A percentile compares a stretch with the other conserved stretches of the same genome.
These are phyloP conservation scores for Phytophthora colocasiae DNA, from an alignment of 352 stramenopile species.

Conservation along the genomic window DNA sequence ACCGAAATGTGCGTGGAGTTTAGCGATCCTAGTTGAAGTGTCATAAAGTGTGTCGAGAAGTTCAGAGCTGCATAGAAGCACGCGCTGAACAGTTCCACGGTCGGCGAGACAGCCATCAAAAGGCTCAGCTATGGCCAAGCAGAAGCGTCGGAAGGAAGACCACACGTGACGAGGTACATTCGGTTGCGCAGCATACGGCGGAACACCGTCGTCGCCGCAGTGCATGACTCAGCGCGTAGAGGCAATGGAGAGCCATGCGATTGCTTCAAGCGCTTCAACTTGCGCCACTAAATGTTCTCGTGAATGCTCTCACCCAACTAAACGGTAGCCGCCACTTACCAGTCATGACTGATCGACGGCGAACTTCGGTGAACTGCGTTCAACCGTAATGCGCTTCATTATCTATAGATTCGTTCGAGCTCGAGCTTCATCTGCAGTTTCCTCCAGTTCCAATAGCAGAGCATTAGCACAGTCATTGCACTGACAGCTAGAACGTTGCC, in stretches of 20 bases:
- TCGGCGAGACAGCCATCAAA: constrained; percentile 1
- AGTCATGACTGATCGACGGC: no score
- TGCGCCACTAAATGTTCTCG: constrained; percentile 1
- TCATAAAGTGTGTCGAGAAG: neutral
- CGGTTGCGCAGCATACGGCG: neutral
- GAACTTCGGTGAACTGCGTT: no score
- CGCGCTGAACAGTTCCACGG: constrained; percentile 11
- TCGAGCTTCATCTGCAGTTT: constrained; percentile 17
- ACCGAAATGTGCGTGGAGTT: neutral
- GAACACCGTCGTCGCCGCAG: neutral
- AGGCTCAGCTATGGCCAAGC: constrained; percentile 6
- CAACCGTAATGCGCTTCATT: no score
- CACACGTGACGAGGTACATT: neutral
- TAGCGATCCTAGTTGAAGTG: constrained; percentile 3
- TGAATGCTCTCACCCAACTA: neutral
- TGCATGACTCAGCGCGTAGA: neutral
- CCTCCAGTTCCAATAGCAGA: constrained; percentile 8
- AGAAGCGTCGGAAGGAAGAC: neutral
- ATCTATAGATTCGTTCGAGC: constrained; percentile 4
- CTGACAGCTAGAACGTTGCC: constrained; percentile 10
- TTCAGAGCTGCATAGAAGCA: constrained; percentile 4
- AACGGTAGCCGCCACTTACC: no score
- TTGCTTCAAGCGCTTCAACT: neutral
- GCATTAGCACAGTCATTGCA: constrained; percentile 1
- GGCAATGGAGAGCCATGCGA: neutral